Percentiles rank a stretch among this genome's conserved stretches.
Evolutionary conservation across 106 monocot genomes (phyloP).

Genomic region (Apostasia shenzhenica): DNA sequence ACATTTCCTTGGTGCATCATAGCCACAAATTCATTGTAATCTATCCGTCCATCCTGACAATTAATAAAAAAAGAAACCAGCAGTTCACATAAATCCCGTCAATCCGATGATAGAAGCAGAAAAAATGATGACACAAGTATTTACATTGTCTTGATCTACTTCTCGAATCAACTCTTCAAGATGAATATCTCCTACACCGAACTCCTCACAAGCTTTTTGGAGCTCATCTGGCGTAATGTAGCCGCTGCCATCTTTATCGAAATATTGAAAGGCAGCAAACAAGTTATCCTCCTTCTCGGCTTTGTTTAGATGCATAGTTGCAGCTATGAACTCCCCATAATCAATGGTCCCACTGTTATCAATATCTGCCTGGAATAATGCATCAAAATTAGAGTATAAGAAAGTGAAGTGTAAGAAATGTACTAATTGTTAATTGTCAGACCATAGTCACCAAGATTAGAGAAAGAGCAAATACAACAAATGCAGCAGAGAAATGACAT

Average conservation of each 20-base stretch:
- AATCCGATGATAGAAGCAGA: background rate
- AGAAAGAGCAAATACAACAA: too few relatives aligned
- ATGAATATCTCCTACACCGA: constrained; percentile 35
- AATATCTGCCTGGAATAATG: constrained; percentile 53
- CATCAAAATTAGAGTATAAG: background rate
- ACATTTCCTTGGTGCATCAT: constrained; percentile 66
- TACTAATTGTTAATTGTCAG: background rate
- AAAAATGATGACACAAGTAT: background rate
- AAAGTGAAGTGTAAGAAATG: background rate
- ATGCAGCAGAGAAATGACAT: too few relatives aligned
- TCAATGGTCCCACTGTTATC: constrained; percentile 73
- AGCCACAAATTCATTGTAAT: constrained; percentile 62
- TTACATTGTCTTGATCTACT: constrained; percentile 71
- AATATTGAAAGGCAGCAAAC: constrained; percentile 71
- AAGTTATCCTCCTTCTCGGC: constrained; percentile 62
- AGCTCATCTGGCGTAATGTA: constrained; percentile 75
- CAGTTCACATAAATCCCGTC: background rate
- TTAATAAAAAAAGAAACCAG: background rate
- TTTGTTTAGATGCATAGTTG: constrained; percentile 65
- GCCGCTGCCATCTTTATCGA: constrained; percentile 83
- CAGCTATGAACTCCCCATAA: constrained; percentile 74
- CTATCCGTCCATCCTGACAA: constrained; percentile 58
- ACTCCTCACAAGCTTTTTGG: constrained; percentile 69
- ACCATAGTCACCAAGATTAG: too few relatives aligned
- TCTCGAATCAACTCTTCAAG: constrained; percentile 63